Evolutionary conservation across 1,139 yeast species (phyloP).

Genomic region (Candida pseudoviswanathii): DNA sequence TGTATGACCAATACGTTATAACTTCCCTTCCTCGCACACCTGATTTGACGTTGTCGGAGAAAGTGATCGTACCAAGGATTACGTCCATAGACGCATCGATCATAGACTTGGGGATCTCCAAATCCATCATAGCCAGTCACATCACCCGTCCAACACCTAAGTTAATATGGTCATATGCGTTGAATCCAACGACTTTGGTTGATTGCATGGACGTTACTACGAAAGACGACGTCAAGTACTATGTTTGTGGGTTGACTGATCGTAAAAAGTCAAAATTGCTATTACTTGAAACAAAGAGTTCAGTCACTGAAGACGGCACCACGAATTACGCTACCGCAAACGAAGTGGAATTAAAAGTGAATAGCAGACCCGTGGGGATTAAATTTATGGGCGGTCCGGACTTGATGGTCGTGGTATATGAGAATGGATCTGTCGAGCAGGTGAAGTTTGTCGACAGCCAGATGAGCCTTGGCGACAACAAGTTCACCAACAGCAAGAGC

Average conservation of each 20-base stretch:
- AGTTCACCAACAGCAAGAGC: conserved; percentile 4
- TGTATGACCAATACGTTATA: conserved; percentile 31
- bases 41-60: conserved; percentile 32
- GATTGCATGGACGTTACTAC: conserved; percentile 40
- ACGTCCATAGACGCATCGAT: conserved; percentile 27
- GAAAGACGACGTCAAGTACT: conserved; percentile 24
- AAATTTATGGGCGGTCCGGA: conserved; percentile 34
- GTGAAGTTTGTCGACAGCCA: conserved; percentile 22
- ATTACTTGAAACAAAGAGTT: conserved; percentile 33
- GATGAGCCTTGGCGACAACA: conserved; percentile 6
- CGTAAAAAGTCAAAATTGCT: conserved; percentile 46
- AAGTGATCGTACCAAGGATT: conserved; percentile 35
- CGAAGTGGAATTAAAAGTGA: conserved; percentile 18
- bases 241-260: conserved; percentile 49
- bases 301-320: conserved; percentile 15
- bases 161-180: conserved; percentile 70
- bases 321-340: conserved; percentile 10
- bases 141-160: conserved; percentile 81
- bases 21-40: conserved; percentile 44
- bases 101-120: conserved; percentile 69
- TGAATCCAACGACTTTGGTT: conserved; percentile 62
- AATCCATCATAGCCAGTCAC: conserved; percentile 72
- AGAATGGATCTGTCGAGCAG: conserved; percentile 45
- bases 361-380: conserved; percentile 33
- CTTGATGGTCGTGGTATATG: conserved; percentile 40